A percentile compares a stretch with the other conserved stretches of the same genome.
Conservation (phyloP, 495 filamentous ascomycete species). For the Ramalina intermedia region DNA sequence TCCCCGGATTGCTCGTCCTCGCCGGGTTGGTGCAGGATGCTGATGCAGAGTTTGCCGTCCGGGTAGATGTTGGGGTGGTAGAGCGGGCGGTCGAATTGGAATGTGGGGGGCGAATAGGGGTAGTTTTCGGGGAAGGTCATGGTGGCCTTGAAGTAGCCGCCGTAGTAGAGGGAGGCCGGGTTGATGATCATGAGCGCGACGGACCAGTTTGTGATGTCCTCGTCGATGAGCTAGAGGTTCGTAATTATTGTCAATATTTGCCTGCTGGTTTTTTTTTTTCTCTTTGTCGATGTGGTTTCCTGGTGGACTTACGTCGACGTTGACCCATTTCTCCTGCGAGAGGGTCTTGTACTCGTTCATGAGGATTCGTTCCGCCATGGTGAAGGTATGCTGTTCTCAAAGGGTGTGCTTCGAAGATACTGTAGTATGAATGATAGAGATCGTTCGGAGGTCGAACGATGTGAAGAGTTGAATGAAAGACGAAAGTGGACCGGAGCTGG, state of each 20-base stretch:
- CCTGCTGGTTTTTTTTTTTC: background rate
- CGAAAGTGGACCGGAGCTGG: too few relatives aligned
- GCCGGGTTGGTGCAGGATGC: constrained; percentile 84
- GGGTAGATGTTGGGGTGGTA: constrained; percentile 90
- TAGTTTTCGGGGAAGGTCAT: constrained; percentile 86
- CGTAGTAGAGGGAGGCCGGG: constrained; percentile 77
- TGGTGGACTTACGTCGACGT: constrained; percentile 53
- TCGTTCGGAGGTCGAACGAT: too few relatives aligned
- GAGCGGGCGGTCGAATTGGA: constrained; percentile 67
- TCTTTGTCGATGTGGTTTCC: background rate
- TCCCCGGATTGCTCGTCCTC: constrained; percentile 89
- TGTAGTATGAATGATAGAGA: too few relatives aligned
- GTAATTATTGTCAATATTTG: background rate
- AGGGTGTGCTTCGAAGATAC: too few relatives aligned
- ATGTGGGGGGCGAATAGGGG: constrained; percentile 77
- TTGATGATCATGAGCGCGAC: constrained; percentile 86
- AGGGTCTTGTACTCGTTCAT: constrained; percentile 81
- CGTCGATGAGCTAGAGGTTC: constrained; percentile 43
- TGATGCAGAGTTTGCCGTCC: constrained; percentile 87
- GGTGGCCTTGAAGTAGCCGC: constrained; percentile 78
- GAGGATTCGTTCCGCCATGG: constrained; percentile 62
- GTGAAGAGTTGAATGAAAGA: too few relatives aligned
- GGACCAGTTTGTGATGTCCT: constrained; percentile 72
- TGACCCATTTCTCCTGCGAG: constrained; percentile 80
- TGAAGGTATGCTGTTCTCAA: background rate